Conservation (phyloP, 345 rosid genomes). For the Excoecaria agallocha region DNA sequence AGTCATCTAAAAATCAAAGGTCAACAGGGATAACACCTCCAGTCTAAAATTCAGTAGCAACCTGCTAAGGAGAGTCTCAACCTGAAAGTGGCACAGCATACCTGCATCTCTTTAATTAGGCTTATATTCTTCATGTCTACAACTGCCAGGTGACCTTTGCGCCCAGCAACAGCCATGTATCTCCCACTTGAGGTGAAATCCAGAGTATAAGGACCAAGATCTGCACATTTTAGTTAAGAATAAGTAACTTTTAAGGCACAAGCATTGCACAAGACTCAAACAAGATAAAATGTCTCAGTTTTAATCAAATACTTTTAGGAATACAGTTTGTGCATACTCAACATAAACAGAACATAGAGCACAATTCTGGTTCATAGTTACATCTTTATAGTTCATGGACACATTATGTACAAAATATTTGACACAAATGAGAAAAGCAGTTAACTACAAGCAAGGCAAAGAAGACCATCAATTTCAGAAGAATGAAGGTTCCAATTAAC, state of each 20-base stretch:
- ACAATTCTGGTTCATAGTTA: neutral
- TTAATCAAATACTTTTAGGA: neutral
- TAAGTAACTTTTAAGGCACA: neutral
- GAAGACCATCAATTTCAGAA: neutral
- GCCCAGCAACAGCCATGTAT: conserved; percentile 86
- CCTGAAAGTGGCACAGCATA: conserved; percentile 22
- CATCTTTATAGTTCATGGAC: no score
- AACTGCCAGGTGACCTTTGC: conserved; percentile 87
- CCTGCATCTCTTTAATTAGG: conserved; percentile 81
- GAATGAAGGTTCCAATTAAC: neutral
- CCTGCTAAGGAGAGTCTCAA: conserved; percentile 1
- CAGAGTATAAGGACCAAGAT: conserved; percentile 85
- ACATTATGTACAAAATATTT: neutral
- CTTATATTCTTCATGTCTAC: conserved; percentile 68
- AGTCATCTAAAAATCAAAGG: neutral
- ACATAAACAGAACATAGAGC: neutral
- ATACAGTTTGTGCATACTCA: neutral
- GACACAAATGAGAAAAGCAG: neutral
- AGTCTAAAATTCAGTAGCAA: neutral
- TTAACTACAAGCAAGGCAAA: neutral
- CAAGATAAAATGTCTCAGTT: neutral
- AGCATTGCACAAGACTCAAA: neutral
- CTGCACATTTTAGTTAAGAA: conserved; percentile 40
- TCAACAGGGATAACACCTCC: neutral
- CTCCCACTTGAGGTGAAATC: conserved; percentile 90